phyloP scores from a whole-genome alignment of 176 grass and related monocot species.

The Musa troglodytarum region DNA sequence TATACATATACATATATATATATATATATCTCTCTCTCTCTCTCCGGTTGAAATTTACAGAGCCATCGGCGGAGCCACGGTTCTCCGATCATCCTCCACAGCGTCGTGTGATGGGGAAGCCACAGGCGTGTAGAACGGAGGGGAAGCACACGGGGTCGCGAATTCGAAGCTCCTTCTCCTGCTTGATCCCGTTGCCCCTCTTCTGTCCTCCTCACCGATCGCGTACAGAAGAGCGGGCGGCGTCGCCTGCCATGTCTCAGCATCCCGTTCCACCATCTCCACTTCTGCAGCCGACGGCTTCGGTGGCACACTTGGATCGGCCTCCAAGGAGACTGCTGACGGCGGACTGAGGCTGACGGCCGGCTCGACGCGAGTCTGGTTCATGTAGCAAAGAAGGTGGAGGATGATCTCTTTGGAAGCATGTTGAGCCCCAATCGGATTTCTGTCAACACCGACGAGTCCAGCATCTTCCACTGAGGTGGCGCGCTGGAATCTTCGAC shows the following conservation, averaged over 20 bases:
- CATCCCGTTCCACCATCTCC: not conserved
- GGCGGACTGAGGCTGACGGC: no score
- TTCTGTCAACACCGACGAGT: not conserved
- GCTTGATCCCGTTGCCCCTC: not conserved
- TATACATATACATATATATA: no score
- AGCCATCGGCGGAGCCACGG: no score
- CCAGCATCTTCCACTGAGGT: not conserved
- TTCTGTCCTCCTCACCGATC: no score
- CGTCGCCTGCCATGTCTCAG: not conserved
- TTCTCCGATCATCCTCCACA: not conserved
- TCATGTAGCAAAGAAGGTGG: not conserved
- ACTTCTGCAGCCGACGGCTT: not conserved
- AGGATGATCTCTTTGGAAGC: not conserved
- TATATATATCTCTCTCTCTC: no score
- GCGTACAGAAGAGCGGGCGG: no score
- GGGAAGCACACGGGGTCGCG: not conserved
- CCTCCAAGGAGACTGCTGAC: not conserved
- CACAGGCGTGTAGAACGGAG: not conserved
- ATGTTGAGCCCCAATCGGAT: not conserved
- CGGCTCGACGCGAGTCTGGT: not conserved
- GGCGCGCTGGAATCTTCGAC: not conserved
- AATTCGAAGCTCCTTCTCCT: not conserved
- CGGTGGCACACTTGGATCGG: not conserved
- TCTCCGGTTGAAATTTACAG: no score
- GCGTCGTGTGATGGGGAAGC: not conserved